Evolutionary conservation across 2,329 filamentous ascomycete genomes (phyloP).

Genomic region (Paraphaeosphaeria minitans): DNA sequence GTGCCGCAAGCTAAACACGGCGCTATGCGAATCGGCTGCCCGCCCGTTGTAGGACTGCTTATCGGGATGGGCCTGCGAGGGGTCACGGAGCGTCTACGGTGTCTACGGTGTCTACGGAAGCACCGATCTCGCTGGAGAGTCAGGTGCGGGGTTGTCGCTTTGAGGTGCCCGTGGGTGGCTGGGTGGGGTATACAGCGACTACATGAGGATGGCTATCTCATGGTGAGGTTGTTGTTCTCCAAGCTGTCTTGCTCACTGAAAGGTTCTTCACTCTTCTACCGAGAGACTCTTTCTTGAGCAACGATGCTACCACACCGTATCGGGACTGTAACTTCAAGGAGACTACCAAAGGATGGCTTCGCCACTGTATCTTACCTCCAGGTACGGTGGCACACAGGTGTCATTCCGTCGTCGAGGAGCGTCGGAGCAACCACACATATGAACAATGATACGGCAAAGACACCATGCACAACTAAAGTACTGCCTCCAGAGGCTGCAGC

Average conservation of each 20-base stretch:
- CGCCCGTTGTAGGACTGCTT: constrained; percentile 2
- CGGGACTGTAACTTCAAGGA: neutral
- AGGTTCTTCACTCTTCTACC: neutral
- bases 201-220: neutral
- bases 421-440: neutral
- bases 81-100: constrained; percentile 5
- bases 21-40: constrained; percentile 11
- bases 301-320: constrained; percentile 5
- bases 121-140: constrained; percentile 5
- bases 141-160: constrained; percentile 9
- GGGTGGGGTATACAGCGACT: neutral
- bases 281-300: neutral
- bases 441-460: constrained; percentile 7
- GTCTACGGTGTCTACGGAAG: neutral
- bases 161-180: neutral
- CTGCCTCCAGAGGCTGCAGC: constrained; percentile 7
- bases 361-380: constrained; percentile 4
- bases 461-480: constrained; percentile 16
- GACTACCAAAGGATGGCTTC: constrained; percentile 5
- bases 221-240: neutral
- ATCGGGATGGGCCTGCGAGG: constrained; percentile 3
- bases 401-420: constrained; percentile 3
- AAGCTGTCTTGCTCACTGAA: neutral
- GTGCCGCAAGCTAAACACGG: neutral
- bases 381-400: constrained; percentile 5